These are phyloP conservation scores for Heliophila coronopifolia DNA, from an alignment of 441 rosid species.

Conservation along the genomic window DNA sequence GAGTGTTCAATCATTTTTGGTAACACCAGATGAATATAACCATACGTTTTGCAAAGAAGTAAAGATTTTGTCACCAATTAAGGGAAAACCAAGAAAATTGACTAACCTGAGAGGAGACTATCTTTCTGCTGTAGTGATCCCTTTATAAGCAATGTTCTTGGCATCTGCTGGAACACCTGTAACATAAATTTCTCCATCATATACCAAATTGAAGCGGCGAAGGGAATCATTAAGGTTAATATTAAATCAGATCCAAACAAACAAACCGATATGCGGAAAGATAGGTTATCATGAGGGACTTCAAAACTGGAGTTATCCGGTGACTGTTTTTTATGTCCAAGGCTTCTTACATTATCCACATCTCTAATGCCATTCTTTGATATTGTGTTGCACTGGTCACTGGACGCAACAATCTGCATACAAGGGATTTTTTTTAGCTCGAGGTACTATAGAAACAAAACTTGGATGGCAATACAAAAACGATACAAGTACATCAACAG, in stretches of 20 bases:
- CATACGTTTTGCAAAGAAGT: background rate
- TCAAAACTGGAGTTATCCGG: conserved; percentile 26
- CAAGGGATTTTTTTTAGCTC: conserved; percentile 19
- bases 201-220: background rate
- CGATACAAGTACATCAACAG: conserved; percentile 44
- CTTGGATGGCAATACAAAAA: conserved; percentile 1
- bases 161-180: conserved; percentile 79
- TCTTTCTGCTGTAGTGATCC: conserved; percentile 61
- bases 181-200: conserved; percentile 9
- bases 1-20: background rate
- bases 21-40: background rate
- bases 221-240: background rate
- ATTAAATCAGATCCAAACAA: conserved; percentile 5
- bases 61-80: background rate
- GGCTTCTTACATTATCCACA: conserved; percentile 26
- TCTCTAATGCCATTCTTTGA: conserved; percentile 32
- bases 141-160: conserved; percentile 74
- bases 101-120: conserved; percentile 48
- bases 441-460: conserved; percentile 19
- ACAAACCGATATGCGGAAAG: conserved; percentile 50
- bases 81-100: conserved; percentile 2
- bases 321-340: conserved; percentile 26
- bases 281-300: conserved; percentile 32
- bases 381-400: conserved; percentile 46
- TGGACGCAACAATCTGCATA: conserved; percentile 58